Evolutionary conservation across 2,329 filamentous ascomycete species (phyloP).

Genomic region (Emergomyces africanus): DNA sequence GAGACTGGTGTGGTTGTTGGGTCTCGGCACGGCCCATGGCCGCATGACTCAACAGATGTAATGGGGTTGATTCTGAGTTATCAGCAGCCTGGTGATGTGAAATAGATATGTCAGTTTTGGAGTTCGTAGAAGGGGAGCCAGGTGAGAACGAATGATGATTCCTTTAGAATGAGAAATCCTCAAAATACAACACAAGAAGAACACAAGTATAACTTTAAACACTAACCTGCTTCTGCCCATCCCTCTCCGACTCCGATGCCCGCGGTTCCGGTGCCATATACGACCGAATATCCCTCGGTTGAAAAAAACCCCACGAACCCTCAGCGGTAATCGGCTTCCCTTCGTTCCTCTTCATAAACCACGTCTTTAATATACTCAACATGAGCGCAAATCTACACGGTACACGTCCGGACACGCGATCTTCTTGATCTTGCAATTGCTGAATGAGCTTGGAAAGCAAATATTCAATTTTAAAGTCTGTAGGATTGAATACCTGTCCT

Average conservation of each 20-base stretch:
- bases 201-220: not conserved
- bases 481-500: constrained; percentile 54
- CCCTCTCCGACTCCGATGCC: not conserved
- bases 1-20: not conserved
- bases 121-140: not conserved
- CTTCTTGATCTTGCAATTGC: constrained; percentile 52
- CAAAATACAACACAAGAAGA: not conserved
- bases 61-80: constrained; percentile 16
- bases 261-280: not conserved
- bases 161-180: not conserved
- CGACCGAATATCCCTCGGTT: not conserved
- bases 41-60: constrained; percentile 29
- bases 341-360: constrained; percentile 46
- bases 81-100: not conserved
- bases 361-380: constrained; percentile 54
- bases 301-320: constrained; percentile 11
- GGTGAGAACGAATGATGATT: not conserved
- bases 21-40: constrained; percentile 21
- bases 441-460: constrained; percentile 59
- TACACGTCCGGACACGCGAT: constrained; percentile 50
- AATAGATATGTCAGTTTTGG: not conserved
- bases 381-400: constrained; percentile 60
- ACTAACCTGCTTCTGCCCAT: not conserved
- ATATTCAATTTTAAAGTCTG: constrained; percentile 51
- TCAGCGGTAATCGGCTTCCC: constrained; percentile 11